phyloP scores from a whole-genome alignment of 2,329 filamentous ascomycete species.

The Pseudocercospora fijiensis region DNA sequence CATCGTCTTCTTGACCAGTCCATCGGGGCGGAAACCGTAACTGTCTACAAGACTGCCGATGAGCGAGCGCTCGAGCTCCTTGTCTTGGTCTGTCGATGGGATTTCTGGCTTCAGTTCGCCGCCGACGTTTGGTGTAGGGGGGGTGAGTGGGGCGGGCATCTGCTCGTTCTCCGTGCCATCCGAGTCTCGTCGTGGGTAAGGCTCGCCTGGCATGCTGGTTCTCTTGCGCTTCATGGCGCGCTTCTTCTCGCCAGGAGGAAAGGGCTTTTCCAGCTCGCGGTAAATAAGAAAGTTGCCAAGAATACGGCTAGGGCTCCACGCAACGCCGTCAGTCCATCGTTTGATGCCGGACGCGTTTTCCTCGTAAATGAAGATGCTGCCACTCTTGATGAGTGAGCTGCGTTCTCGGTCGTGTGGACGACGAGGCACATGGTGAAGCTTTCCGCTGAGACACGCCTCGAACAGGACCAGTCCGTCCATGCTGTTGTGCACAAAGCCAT shows the following conservation, averaged over 20 bases:
- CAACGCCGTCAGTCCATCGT: slow-evolving; percentile 87
- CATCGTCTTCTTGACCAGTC: slow-evolving; percentile 90
- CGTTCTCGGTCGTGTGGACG: slow-evolving; percentile 85
- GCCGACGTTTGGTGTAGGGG: slow-evolving; percentile 34
- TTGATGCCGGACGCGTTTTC: slow-evolving; percentile 89
- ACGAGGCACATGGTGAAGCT: slow-evolving; percentile 72
- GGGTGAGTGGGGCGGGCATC: slow-evolving; percentile 36
- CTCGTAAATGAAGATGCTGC: slow-evolving; percentile 87
- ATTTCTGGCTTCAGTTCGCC: slow-evolving; percentile 33
- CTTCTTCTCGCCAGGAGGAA: slow-evolving; percentile 82
- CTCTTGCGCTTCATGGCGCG: slow-evolving; percentile 70
- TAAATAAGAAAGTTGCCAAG: slow-evolving; percentile 84
- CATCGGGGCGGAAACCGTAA: slow-evolving; percentile 79
- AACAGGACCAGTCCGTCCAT: slow-evolving; percentile 75
- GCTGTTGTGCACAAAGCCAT: slow-evolving; percentile 43
- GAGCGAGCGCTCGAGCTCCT: slow-evolving; percentile 58
- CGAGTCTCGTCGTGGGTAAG: slow-evolving; percentile 46
- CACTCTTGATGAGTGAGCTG: slow-evolving; percentile 72
- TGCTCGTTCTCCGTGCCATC: slow-evolving; percentile 35
- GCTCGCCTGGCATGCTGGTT: slow-evolving; percentile 53
- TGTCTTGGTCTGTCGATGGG: slow-evolving; percentile 39
- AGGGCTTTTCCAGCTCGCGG: slow-evolving; percentile 74
- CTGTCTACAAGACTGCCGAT: slow-evolving; percentile 86
- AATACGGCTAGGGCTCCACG: slow-evolving; percentile 87
- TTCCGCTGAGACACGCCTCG: slow-evolving; percentile 71